Base-by-base conservation (phyloP, 1,139 yeast genomes). In the Candida pseudocylindracea region DNA sequence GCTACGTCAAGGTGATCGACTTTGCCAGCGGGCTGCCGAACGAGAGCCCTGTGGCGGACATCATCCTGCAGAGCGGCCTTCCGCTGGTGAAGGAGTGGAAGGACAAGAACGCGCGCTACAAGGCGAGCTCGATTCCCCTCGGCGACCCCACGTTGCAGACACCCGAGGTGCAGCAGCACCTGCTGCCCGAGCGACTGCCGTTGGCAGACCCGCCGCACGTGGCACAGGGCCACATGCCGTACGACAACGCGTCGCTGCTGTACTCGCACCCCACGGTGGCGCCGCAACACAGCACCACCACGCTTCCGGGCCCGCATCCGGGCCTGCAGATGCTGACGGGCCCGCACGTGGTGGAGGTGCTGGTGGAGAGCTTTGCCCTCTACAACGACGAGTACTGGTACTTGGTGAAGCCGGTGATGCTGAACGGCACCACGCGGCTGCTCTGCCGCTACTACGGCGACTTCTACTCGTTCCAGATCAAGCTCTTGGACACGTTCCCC, bases 61-160 rank as follows among this genome's bases (percentile, higher is more conserved):
- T 54, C 28, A 70, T 85, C 30, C 56, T 62, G 34, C 60, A 61
- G 32, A 76, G 74, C 32, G 68, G 69, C 36, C 66, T 88, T 36
- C 96, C 98, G 13, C 72, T 85, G 2, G 94, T 88, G 10, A 95
- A 83, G 42, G 91, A 83, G 48, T 88, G 98, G 98, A 88, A 88
- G 53, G 69, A 68, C 35, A 72, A 70, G 44, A 85, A 92, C 27
- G 93, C 94, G 5, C 79, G 71, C 48, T 91, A 88, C 51, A 88
- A 88, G 54, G 95, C 95, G 8, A 72, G 85, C 38, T 72, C 91
- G 32, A 81, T 83, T 36, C 76, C 88, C 2, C 60, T 88, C 33
- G 85, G 88, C 5, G 49, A 55, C 10, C 54, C 58, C 24, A 25
- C 26, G 10, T 8, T 9, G 26, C 10, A 9, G 10, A 20, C 20